These are phyloP conservation scores for Dioscorea cayenensis DNA, from an alignment of 116 monocot species.

Conservation along the genomic window DNA sequence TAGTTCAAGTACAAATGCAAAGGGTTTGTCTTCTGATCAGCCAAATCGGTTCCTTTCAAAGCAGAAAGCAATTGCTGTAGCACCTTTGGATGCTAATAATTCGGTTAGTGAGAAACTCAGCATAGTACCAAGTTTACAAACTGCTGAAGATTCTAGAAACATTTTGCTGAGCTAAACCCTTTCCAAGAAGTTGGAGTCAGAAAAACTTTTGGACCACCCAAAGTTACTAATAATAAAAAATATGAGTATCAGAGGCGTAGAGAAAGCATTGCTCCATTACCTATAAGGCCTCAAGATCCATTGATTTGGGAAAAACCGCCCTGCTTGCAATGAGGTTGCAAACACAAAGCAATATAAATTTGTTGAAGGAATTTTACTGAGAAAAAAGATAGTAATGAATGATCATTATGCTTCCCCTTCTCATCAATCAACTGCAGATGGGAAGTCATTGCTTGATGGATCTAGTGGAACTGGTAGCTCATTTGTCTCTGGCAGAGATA, in stretches of 20 bases:
- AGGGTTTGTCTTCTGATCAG: slow-evolving; percentile 12
- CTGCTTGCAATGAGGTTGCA: slow-evolving; percentile 69
- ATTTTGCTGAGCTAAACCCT: slow-evolving; percentile 90
- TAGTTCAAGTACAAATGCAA: slow-evolving; percentile 23
- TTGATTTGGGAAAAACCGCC: slow-evolving; percentile 79
- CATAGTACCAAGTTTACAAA: slow-evolving; percentile 20
- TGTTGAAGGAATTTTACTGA: too few relatives aligned
- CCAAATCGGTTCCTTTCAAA: slow-evolving; percentile 21
- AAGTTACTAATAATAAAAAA: slow-evolving; percentile 33
- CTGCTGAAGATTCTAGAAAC: slow-evolving; percentile 39
- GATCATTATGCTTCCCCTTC: slow-evolving; percentile 27
- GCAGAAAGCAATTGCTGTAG: slow-evolving; percentile 19
- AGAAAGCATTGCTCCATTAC: slow-evolving; percentile 51
- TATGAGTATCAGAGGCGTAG: slow-evolving; percentile 38
- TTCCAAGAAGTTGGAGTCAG: slow-evolving; percentile 39
- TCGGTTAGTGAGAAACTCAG: slow-evolving; percentile 14
- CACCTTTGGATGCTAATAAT: slow-evolving; percentile 8
- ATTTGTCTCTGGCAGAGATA: slow-evolving; percentile 8
- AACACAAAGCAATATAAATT: slow-evolving; percentile 40
- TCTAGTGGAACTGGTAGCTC: slow-evolving; percentile 20
- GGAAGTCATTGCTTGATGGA: slow-evolving; percentile 17
- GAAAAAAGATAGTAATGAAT: too few relatives aligned
- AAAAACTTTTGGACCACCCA: slow-evolving; percentile 31
- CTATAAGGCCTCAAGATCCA: slow-evolving; percentile 67
- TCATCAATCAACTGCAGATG: slow-evolving; percentile 25